These are phyloP conservation scores for Ophiostoma ulmi DNA, from an alignment of 2,329 filamentous ascomycete species.

Conservation along the genomic window DNA sequence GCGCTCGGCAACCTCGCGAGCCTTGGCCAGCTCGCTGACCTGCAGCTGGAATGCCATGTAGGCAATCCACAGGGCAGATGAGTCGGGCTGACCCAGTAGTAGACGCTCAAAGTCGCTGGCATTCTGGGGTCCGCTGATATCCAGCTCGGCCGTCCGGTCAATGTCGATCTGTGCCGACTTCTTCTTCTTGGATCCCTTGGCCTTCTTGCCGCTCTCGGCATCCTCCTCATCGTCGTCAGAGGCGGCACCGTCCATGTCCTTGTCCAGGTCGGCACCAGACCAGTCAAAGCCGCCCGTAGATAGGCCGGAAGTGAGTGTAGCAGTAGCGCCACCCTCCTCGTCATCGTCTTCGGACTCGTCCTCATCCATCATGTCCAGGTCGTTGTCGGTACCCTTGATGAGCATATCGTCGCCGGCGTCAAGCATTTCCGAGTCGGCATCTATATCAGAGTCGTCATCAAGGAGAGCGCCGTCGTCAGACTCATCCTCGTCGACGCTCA, in stretches of 20 bases:
- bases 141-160: conserved; percentile 87
- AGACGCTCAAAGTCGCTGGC: conserved; percentile 90
- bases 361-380: conserved; percentile 23
- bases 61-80: conserved; percentile 87
- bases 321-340: conserved; percentile 22
- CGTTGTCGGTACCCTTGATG: conserved; percentile 25
- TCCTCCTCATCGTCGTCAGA: conserved; percentile 37
- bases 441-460: conserved; percentile 43
- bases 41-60: conserved; percentile 99
- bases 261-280: conserved; percentile 64
- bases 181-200: conserved; percentile 60
- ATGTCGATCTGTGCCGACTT: conserved; percentile 73
- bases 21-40: conserved; percentile 80
- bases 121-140: conserved; percentile 81
- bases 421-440: conserved; percentile 33
- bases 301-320: conserved; percentile 47
- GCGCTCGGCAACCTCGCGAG: conserved; percentile 82
- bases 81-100: conserved; percentile 85
- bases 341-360: conserved; percentile 44
- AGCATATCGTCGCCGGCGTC: conserved; percentile 36
- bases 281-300: conserved; percentile 80
- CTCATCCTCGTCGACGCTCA: conserved; percentile 43
- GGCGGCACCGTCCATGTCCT: conserved; percentile 48
- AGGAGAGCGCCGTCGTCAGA: conserved; percentile 40
- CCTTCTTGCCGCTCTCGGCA: conserved; percentile 31